Evolutionary conservation across 2,329 filamentous ascomycete species (phyloP), one percentile per base, ranked within the genome.

Genomic region (Parastagonospora avenae): DNA sequence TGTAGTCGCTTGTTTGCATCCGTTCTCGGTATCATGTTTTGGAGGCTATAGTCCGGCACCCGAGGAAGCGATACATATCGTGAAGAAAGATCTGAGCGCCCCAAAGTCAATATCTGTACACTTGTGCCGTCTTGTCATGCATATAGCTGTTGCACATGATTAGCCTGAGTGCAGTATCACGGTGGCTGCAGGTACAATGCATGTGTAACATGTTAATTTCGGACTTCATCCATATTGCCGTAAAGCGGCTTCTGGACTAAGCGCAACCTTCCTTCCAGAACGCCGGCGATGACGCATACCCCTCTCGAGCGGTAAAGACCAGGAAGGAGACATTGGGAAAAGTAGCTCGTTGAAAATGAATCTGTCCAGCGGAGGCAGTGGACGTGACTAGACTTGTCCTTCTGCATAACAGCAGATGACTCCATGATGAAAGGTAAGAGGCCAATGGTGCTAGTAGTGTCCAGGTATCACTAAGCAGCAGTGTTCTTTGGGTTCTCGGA

Each of bases 401-500:
- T 24, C 19, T 24, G 19, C 3, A 24, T 24, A 5, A 24, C 19
- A 24, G 19, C 19, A 24, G 5, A 5, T 24, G 19, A 24, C 5
- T 24, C 19, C 19, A 5, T 24, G 19, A 24, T 24, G 12, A 14
- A 8, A 42, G 30, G 9, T 8, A 42, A 28, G 11, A 8, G 15
- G 32, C n/a, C 12, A 37, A 30, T 31, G 35, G 14, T 16, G 35
- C 8, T 37, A 3, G 8, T 9, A 4, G 14, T n/a, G 14, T 16
- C 19, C 14, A 11, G 19, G 9, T 16, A 16, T 12, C 7, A 11
- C 38, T 57, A 64, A 39, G 57, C 52, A 39, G 57, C 52, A 36
- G 44, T 52, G 55, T 71, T 72, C 60, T 72, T 73, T 27, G 70
- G 70, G 50, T 73, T 73, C 62, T 73, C 64, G 4, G 63, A 46